Percentiles rank a stretch among this genome's conserved stretches.
Evolutionary conservation across 2,329 filamentous ascomycete genomes (phyloP).

Genomic region (Colletotrichum sp.): DNA sequence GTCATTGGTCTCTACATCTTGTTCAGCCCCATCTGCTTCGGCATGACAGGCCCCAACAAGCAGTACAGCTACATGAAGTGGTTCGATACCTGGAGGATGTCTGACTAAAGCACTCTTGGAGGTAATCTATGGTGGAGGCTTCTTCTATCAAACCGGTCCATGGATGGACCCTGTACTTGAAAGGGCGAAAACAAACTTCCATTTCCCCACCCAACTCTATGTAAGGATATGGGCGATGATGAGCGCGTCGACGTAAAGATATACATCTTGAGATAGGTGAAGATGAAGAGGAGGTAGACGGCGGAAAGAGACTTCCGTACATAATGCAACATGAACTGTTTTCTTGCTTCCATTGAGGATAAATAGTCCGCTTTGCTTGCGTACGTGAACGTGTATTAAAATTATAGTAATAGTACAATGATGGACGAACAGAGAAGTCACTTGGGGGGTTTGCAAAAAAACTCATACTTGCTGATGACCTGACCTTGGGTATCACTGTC

Average conservation of each 20-base stretch:
- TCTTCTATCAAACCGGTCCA: background rate
- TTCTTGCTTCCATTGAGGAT: background rate
- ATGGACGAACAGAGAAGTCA: background rate
- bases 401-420: constrained; percentile 18
- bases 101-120: constrained; percentile 51
- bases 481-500: constrained; percentile 17
- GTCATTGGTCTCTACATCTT: constrained; percentile 84
- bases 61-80: constrained; percentile 94
- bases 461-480: constrained; percentile 12
- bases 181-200: background rate
- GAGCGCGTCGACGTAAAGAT: background rate
- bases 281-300: background rate
- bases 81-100: constrained; percentile 86
- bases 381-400: constrained; percentile 3
- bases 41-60: constrained; percentile 85
- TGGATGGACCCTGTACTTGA: background rate
- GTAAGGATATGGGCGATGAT: constrained; percentile 2
- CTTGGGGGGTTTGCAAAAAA: background rate
- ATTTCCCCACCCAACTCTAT: constrained; percentile 1
- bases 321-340: constrained; percentile 19
- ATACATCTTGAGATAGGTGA: background rate
- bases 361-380: background rate
- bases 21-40: constrained; percentile 95
- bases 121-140: background rate
- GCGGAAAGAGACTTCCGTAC: constrained; percentile 6